A percentile compares a stretch with the other conserved stretches of the same genome.
Evolutionary conservation across 2,329 filamentous ascomycete species (phyloP).

Genomic region (Phialophora tarda): DNA sequence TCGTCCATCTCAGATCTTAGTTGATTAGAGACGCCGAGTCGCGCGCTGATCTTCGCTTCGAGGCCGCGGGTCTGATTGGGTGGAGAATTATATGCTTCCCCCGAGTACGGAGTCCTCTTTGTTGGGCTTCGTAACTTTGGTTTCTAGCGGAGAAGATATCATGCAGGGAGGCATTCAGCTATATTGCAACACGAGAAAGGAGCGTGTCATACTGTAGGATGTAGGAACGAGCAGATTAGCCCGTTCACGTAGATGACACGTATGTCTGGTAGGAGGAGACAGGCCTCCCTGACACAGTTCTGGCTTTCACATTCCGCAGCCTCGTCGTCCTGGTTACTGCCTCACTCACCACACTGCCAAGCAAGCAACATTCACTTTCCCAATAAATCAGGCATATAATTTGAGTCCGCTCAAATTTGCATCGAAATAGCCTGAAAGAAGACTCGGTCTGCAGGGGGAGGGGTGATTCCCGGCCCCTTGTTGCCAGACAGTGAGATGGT

Average conservation of each 20-base stretch:
- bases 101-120: neutral
- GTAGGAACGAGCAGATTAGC: neutral
- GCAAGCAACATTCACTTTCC: neutral
- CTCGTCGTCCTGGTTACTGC: neutral
- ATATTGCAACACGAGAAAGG: no score
- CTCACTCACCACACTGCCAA: neutral
- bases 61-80: conserved; percentile 6
- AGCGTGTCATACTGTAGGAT: no score
- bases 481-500: neutral
- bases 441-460: neutral
- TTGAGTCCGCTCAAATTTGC: neutral
- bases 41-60: conserved; percentile 7
- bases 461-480: neutral
- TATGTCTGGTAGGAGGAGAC: neutral
- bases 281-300: neutral
- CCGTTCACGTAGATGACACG: neutral
- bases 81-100: neutral
- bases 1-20: conserved; percentile 8
- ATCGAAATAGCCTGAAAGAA: neutral
- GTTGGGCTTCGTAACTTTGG: no score
- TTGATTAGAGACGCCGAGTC: conserved; percentile 1
- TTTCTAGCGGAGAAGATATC: neutral
- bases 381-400: neutral
- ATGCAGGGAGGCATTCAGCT: no score
- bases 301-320: neutral